Evolutionary conservation across 2,329 filamentous ascomycete genomes (phyloP).

Genomic region (Colletotrichum incanum): DNA sequence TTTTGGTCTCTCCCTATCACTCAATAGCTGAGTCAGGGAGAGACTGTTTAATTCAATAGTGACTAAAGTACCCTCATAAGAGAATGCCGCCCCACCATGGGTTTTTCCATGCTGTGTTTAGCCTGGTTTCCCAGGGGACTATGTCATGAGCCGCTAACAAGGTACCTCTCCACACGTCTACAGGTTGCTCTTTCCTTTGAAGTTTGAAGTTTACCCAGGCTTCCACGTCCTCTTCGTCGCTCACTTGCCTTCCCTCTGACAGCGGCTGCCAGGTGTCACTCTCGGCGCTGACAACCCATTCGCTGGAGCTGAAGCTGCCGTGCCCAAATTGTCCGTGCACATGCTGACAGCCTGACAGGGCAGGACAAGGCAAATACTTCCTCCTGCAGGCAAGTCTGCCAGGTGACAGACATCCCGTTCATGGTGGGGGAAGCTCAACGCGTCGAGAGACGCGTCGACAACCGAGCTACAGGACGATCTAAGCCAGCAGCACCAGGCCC

Average conservation of each 20-base stretch:
- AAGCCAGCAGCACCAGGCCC: not conserved
- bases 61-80: conserved; percentile 9
- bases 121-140: conserved; percentile 21
- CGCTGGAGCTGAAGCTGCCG: not conserved
- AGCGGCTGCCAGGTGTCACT: conserved; percentile 9
- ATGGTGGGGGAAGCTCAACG: conserved; percentile 8
- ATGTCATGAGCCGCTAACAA: conserved; percentile 31
- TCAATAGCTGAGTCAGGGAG: conserved; percentile 23
- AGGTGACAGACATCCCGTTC: not conserved
- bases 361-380: conserved; percentile 24
- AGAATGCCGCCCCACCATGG: conserved; percentile 19
- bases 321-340: not conserved
- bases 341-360: not conserved
- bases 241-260: not conserved
- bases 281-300: not conserved
- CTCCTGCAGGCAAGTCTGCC: not conserved
- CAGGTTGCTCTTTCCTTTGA: not conserved
- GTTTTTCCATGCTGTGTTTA: not conserved
- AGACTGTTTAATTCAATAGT: conserved; percentile 25
- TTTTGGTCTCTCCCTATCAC: not conserved
- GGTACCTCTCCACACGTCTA: conserved; percentile 13
- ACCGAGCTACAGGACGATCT: not conserved
- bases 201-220: conserved; percentile 3
- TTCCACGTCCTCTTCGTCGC: not conserved
- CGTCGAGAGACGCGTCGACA: conserved; percentile 29